Base-by-base conservation (phyloP, 495 filamentous ascomycete genomes). In the Neurospora tetraspora region DNA sequence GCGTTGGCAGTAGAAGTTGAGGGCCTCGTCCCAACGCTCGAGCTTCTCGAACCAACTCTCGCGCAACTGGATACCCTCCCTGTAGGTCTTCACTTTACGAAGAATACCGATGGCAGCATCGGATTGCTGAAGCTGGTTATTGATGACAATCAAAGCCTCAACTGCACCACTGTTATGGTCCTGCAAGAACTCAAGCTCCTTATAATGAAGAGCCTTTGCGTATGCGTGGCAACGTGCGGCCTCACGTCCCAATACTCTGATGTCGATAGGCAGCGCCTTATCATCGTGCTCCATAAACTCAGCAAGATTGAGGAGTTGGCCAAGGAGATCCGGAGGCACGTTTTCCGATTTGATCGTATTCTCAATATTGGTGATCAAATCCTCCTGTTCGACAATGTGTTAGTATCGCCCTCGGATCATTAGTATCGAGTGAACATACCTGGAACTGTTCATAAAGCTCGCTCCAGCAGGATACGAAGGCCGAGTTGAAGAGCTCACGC, bases 261-360 rank as follows among this genome's bases (percentile, higher is more conserved):
- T 97, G 80, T 99, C 96, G 75, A 99, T 98, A 18, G 96, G 96
- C 31, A 99, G 87, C 7, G 96, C 96, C 78, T 98, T 98, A 79
- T 99, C 96, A 77, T 98, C 96, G 77, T 99, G 96, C 77, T 99
- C 96, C 96, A 99, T 99, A 80, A 98, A 99, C 76, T 99, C 96
- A 4, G 94, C 96, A 16, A 99, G 88, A 80, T 98, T 99, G 70
- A 99, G 89, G 14, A 99, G 87, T 42, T 97, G 91, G 70, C 97
- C 96, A 4, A 98, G 84, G 69, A 99, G 91, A 78, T 99, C 96
- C 0, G 96, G 95, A 0, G 96, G 95, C 34, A 98, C 96, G 73
- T 97, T 91, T 27, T 93, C 90, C 3, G 94, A 97, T 65, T 92
- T 93, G 74, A 99, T 91, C 0, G 96, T 97, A 70, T 91, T 94